These are phyloP conservation scores for Wallacemonas rigidus DNA, from an alignment of 208 protist species.

Conservation along the genomic window DNA sequence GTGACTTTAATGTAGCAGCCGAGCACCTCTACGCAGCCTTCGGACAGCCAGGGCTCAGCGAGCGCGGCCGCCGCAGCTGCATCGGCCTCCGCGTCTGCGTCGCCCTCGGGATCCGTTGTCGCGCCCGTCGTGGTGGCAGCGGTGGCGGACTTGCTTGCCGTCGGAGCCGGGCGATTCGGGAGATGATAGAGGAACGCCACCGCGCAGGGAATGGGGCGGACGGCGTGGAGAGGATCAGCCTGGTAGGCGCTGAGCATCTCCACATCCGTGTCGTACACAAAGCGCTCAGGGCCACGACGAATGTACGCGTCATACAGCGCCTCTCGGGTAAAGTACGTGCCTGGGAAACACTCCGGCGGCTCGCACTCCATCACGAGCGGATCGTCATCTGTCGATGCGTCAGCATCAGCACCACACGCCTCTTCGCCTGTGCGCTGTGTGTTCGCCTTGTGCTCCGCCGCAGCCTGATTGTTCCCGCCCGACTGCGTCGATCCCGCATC, in stretches of 20 bases:
- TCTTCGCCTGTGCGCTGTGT: no score
- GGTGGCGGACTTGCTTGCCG: not conserved
- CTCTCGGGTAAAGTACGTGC: constrained; percentile 24
- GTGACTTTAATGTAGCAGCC: constrained; percentile 49
- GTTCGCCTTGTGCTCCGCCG: no score
- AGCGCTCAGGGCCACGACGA: constrained; percentile 21
- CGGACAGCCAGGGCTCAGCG: constrained; percentile 6
- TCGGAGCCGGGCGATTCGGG: not conserved
- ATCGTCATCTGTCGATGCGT: not conserved
- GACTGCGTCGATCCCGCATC: constrained; percentile 5
- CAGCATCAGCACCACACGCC: not conserved
- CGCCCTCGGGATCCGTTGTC: not conserved
- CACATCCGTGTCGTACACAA: constrained; percentile 41
- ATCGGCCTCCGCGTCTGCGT: not conserved
- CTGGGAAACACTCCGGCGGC: constrained; percentile 36
- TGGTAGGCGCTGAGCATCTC: constrained; percentile 36
- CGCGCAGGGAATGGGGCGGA: constrained; percentile 61
- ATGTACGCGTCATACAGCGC: constrained; percentile 47
- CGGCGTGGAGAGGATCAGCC: constrained; percentile 11
- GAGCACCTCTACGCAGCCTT: constrained; percentile 49
- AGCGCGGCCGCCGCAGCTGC: not conserved
- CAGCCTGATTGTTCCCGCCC: no score
- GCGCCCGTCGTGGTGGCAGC: not conserved
- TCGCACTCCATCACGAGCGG: constrained; percentile 23
- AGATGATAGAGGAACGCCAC: constrained; percentile 57